A percentile compares a stretch with the other conserved stretches of the same genome.
Evolutionary conservation across 1,284 basidiomycete genomes (phyloP).

Genomic region (Microbotryum scabiosae): DNA sequence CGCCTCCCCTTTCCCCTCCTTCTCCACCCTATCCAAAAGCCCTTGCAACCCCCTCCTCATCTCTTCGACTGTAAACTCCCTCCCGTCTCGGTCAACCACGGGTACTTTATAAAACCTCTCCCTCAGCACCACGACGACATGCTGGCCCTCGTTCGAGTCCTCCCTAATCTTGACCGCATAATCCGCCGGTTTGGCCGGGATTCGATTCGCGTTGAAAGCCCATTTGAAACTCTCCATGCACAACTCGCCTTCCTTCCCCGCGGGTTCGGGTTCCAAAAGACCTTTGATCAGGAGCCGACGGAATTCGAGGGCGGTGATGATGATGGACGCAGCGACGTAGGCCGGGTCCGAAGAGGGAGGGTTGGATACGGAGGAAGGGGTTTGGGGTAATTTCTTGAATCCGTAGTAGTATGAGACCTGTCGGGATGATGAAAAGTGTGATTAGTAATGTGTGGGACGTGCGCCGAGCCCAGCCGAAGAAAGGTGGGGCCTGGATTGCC

Average conservation of each 20-base stretch:
- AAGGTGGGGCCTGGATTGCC: no score
- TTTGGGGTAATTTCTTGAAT: constrained; percentile 33
- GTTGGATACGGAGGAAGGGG: neutral
- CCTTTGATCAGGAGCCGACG: constrained; percentile 60
- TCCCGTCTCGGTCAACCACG: constrained; percentile 46
- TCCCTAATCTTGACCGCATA: constrained; percentile 64
- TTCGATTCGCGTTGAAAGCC: constrained; percentile 83
- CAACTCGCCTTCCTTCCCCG: constrained; percentile 52
- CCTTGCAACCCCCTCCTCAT: constrained; percentile 52
- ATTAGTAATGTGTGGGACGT: no score
- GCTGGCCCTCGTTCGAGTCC: constrained; percentile 56
- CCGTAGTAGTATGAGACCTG: constrained; percentile 22
- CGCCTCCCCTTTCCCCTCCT: constrained; percentile 48
- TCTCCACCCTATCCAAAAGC: neutral
- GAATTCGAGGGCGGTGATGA: constrained; percentile 62
- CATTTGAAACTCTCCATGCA: constrained; percentile 85
- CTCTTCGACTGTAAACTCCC: constrained; percentile 59
- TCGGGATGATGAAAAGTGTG: no score
- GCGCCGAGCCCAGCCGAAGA: no score
- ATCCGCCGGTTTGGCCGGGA: constrained; percentile 67
- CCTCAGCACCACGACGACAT: constrained; percentile 67
- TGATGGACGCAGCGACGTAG: constrained; percentile 63
- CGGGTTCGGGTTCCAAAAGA: constrained; percentile 54
- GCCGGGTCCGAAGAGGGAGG: constrained; percentile 51
- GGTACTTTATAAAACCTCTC: constrained; percentile 70